Percentiles rank a stretch among this genome's conserved stretches.
Conservation (phyloP, 176 grass and related monocot genomes). For the Lolium perenne region DNA sequence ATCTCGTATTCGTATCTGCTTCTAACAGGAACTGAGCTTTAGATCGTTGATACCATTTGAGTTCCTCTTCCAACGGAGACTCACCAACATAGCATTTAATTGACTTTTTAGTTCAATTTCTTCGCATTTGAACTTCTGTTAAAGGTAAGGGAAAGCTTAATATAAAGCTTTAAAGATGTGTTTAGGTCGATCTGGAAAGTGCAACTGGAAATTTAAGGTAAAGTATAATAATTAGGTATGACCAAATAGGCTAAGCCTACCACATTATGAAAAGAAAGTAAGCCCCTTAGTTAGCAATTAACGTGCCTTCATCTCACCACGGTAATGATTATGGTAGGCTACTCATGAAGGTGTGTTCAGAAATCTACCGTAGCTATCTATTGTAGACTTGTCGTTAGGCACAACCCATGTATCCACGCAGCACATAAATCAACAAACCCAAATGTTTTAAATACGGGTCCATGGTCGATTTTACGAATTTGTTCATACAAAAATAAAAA, state of each 20-base stretch:
- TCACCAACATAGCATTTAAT: no score
- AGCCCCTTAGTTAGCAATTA: not conserved
- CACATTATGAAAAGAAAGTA: conserved; percentile 22
- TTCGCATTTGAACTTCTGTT: not conserved
- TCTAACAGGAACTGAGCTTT: no score
- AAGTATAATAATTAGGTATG: conserved; percentile 10
- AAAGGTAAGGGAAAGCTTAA: conserved; percentile 6
- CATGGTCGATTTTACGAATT: no score
- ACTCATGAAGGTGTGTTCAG: not conserved
- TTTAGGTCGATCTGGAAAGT: not conserved
- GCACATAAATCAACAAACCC: no score
- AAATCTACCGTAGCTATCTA: not conserved
- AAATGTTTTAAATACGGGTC: no score
- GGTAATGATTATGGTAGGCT: conserved; percentile 2
- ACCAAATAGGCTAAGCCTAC: not conserved
- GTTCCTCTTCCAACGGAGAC: no score
- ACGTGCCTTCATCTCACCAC: not conserved
- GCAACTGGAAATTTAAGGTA: conserved; percentile 1
- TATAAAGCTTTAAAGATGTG: not conserved
- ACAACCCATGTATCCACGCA: no score
- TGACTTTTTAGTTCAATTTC: no score
- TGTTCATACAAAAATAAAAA: no score
- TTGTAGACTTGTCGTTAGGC: conserved; percentile 1
- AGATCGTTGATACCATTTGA: no score
- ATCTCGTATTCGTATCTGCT: no score